Evolutionary conservation across 257 asterid species (phyloP), one percentile per base, ranked within the genome.

Genomic region (Knoxia roxburghii): DNA sequence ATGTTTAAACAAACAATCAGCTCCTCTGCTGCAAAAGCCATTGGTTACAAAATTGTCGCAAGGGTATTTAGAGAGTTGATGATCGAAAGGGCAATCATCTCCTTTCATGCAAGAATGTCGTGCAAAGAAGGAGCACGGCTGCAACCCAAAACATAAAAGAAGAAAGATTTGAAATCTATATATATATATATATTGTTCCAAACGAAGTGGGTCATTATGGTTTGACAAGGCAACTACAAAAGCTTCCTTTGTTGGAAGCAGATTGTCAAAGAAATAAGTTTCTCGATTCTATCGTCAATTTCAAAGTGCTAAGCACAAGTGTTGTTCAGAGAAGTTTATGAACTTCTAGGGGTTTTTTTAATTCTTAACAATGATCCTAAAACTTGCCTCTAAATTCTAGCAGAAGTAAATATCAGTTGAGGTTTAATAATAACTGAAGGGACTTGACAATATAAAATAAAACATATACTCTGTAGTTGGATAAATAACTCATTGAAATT

Each of bases 31-130:
- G 79, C 99, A 93, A 82, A 79, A 88, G 65, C 96, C 95, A 2
- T 65, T 82, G 68, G 86, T 35, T 49, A 76, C 65, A 78, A 70
- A 73, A 61, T 86, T 90, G 60, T 80, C 75, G 87, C 99, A 90
- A 14, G 89, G 95, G 77, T 88, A 93, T 69, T 93, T 93, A 45
- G 96, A 88, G 76, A 93, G 96, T 69, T 86, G 78, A 67, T 93
- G 99, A 73, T 93, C 99, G 75, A 53, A 90, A 20, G 97, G 96
- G 72, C 97, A 93, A 61, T 82, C 85, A 53, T 93, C 95, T 70
- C 99, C 99, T 84, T 93, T 93, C 99, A 93, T 84, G 86, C 99
- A 93, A 75, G 90, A 70, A 72, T 80, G 82, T 10, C 95, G 92
- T 59, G 97, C 99, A 79, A 93, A 90, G 83, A 88, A 86, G 45